Percentiles rank a stretch among this genome's conserved stretches.
Conservation (phyloP, 495 filamentous ascomycete genomes). For the Poronia punctata region DNA sequence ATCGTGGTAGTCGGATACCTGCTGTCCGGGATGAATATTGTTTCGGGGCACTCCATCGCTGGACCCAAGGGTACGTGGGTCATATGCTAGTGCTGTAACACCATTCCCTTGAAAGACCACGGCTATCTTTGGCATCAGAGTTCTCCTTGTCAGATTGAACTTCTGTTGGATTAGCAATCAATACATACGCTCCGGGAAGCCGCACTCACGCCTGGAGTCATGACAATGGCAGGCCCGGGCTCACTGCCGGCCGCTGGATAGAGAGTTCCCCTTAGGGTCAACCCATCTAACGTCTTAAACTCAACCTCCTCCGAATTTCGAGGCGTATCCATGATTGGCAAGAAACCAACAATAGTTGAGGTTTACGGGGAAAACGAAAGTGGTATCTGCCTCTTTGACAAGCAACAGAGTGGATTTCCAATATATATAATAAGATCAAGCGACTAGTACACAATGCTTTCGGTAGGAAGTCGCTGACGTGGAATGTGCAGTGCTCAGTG, state of each 20-base stretch:
- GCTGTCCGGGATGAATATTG: conserved; percentile 29
- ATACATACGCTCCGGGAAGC: too few relatives aligned
- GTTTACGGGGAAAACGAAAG: too few relatives aligned
- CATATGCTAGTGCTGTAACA: conserved; percentile 36
- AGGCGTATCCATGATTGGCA: too few relatives aligned
- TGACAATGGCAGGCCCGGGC: conserved; percentile 29
- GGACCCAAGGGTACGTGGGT: conserved; percentile 28
- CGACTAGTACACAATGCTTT: too few relatives aligned
- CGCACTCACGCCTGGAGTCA: conserved; percentile 35
- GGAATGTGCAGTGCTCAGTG: too few relatives aligned
- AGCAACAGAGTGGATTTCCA: too few relatives aligned
- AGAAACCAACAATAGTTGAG: too few relatives aligned
- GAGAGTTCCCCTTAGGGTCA: conserved; percentile 23
- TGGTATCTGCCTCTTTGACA: too few relatives aligned
- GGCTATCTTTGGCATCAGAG: conserved; percentile 26
- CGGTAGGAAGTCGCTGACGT: too few relatives aligned
- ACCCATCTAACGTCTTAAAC: conserved; percentile 32
- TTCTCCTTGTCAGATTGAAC: conserved; percentile 40
- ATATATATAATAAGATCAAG: too few relatives aligned
- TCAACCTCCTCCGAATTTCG: too few relatives aligned
- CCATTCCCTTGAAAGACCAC: conserved; percentile 29
- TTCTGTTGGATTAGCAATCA: too few relatives aligned
- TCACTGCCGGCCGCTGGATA: conserved; percentile 18
- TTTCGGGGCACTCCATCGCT: conserved; percentile 40
- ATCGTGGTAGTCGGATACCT: conserved; percentile 33